Percentiles rank a stretch among this genome's conserved stretches.
phyloP scores from a whole-genome alignment of 208 protist genomes.

The Acanthamoeba triangularis region DNA sequence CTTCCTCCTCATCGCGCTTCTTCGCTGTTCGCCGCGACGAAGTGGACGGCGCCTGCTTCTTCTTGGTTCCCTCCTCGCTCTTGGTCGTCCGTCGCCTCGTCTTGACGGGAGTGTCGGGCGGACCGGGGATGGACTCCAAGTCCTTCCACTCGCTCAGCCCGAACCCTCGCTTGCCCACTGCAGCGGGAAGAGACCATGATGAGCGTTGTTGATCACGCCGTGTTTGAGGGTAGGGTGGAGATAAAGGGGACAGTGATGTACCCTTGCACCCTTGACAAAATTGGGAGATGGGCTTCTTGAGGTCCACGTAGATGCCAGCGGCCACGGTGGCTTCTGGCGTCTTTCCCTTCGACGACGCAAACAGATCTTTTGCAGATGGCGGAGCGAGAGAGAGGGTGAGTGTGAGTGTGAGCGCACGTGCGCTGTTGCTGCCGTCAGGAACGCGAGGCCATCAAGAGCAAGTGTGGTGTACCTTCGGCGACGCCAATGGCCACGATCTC shows the following conservation, averaged over 20 bases:
- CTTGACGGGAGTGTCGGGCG: constrained; percentile 1
- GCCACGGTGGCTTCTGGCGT: constrained; percentile 5
- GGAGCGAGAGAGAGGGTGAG: not conserved
- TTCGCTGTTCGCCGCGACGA: not conserved
- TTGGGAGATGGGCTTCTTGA: constrained; percentile 22
- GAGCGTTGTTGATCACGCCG: no score
- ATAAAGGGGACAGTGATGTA: not conserved
- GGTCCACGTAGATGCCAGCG: constrained; percentile 28
- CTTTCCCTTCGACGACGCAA: constrained; percentile 18
- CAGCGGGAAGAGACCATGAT: no score
- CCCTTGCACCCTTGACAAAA: constrained; percentile 23
- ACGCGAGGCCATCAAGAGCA: not conserved
- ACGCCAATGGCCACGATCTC: constrained; percentile 21
- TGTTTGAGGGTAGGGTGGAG: no score
- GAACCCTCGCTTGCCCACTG: constrained; percentile 37
- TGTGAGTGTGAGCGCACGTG: no score
- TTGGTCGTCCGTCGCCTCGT: constrained; percentile 18
- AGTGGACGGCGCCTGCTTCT: not conserved
- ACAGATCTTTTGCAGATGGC: not conserved
- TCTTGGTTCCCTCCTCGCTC: not conserved
- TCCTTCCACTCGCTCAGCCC: constrained; percentile 16
- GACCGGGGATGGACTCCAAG: constrained; percentile 29
- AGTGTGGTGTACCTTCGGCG: not conserved
- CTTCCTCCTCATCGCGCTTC: not conserved
- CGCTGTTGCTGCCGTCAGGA: not conserved